Percentiles rank a stretch among this genome's conserved stretches.
phyloP scores from a whole-genome alignment of 345 rosid species.

The Populus davidiana region DNA sequence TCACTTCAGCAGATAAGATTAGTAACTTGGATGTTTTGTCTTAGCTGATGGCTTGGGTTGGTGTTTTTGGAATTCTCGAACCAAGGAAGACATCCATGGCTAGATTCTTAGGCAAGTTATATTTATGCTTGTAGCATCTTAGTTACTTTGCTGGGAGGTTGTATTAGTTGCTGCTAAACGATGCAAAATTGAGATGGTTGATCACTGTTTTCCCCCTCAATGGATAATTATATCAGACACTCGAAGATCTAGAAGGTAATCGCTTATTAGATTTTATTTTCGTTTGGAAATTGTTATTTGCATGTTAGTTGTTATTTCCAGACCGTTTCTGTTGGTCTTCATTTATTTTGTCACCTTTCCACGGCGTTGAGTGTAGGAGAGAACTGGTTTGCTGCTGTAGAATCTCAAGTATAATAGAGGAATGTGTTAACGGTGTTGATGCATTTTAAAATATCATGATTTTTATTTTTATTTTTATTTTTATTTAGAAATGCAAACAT shows the following conservation, averaged over 20 bases:
- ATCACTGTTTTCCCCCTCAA: neutral
- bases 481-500: no score
- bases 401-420: no score
- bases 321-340: neutral
- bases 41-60: neutral
- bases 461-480: no score
- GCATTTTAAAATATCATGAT: no score
- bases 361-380: no score
- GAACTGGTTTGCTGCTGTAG: no score
- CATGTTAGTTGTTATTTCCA: neutral
- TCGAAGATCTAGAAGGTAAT: neutral
- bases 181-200: neutral
- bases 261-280: neutral
- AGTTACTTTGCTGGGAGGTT: neutral
- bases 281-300: neutral
- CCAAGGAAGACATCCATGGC: neutral
- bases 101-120: slow-evolving; percentile 7
- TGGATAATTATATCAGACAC: neutral
- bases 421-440: no score
- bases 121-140: neutral
- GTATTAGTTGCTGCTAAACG: neutral
- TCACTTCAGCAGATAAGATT: neutral
- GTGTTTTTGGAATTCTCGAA: slow-evolving; percentile 5
- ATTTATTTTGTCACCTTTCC: neutral
- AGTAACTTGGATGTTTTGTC: neutral